Evolutionary conservation across 495 filamentous ascomycete genomes (phyloP), one percentile per base, ranked within the genome.

Genomic region (Podospora appendiculata): DNA sequence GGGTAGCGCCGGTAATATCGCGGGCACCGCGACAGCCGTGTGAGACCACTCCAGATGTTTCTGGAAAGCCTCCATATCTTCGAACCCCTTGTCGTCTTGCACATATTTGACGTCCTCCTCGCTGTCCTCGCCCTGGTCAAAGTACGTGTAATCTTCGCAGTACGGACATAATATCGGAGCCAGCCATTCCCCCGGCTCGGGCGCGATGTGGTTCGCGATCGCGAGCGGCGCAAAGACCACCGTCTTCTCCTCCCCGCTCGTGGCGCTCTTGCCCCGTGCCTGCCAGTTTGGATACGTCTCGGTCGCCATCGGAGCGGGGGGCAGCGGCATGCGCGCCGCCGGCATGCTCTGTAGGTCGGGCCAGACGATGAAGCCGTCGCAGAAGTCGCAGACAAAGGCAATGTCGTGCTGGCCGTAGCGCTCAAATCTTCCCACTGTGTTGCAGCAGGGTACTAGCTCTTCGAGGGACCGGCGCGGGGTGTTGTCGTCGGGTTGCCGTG

Each of bases 381-480:
- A 77, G 52, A 70, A 77, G 56, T 77, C 69, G 56, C 74, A 77
- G 0, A 75, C 65, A 49, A 76, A 77, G 1, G 74, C 73, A 14
- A 70, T 68, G 51, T 75, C 71, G n/a, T 45, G 55, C n/a, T 65
- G 60, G 19, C 59, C 65, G 18, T 74, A 59, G 6, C 70, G 62
- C 60, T 73, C 65, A 47, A 77, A 76, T 11, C 58, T 52, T 7
- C 72, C 72, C 6, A 72, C 59, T 5, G 57, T 53, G 19, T 72
- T 71, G 56, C 72, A 75, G 17, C 35, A 43, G 9, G 70, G 65
- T 1, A 64, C 53, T 1, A 73, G 55, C 51, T 64, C 63, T 47
- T 74, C 72, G 6, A 69, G 45, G 16, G 41, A 25, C 43, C 49
- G 45, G 32, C 40, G 11, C 7, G 16, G 34, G 32, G 45, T 49